Conservation (phyloP, 2,329 filamentous ascomycete species). For the Cladosporium colombiae region DNA sequence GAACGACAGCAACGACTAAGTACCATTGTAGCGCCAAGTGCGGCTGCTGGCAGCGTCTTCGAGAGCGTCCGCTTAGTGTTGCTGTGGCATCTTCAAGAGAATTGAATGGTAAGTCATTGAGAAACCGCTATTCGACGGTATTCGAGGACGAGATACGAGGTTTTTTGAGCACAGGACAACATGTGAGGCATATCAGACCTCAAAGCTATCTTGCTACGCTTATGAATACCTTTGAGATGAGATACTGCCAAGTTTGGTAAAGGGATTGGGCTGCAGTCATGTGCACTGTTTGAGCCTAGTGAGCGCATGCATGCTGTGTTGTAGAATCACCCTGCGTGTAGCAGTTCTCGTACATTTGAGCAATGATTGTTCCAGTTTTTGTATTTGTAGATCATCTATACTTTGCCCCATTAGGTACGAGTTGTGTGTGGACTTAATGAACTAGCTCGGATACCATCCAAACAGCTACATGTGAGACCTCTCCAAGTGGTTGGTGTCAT, state of each 20-base stretch:
- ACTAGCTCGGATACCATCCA: background rate
- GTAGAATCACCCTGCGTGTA: background rate
- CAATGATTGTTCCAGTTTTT: background rate
- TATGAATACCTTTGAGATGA: background rate
- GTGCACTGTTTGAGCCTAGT: background rate
- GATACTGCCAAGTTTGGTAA: background rate
- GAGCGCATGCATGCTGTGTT: background rate
- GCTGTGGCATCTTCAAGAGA: background rate
- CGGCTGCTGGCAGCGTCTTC: background rate
- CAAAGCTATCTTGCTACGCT: background rate
- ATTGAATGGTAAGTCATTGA: no score
- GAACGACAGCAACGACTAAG: background rate
- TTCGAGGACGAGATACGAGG: background rate
- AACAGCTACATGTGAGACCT: fast-evolving
- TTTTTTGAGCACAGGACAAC: background rate
- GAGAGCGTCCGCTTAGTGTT: background rate
- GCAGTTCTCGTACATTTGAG: background rate
- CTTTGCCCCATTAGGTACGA: background rate
- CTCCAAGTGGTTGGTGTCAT: background rate
- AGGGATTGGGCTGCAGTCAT: background rate
- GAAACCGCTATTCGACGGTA: background rate
- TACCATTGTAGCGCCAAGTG: background rate
- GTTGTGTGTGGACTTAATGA: background rate
- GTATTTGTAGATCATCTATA: background rate
- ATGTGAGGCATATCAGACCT: background rate